These are phyloP conservation scores for Casaregolazyma suthepensis DNA, from an alignment of 1,139 yeast species.

Conservation along the genomic window DNA sequence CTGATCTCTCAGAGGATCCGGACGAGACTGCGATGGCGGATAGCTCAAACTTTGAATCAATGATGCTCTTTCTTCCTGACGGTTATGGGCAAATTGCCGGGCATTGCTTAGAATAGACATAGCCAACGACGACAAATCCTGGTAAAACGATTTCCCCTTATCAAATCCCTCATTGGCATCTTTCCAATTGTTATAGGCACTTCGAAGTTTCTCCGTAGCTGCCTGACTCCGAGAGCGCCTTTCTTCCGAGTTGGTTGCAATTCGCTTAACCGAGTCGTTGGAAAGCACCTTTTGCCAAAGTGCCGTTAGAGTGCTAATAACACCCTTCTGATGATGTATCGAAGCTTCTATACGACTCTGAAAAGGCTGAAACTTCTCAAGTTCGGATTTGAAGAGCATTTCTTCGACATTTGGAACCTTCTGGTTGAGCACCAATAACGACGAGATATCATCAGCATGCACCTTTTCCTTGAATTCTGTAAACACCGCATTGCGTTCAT, in stretches of 20 bases:
- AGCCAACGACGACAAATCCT: conserved; percentile 45
- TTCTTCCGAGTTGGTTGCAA: conserved; percentile 35
- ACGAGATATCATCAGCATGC: conserved; percentile 82
- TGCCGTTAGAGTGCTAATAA: conserved; percentile 51
- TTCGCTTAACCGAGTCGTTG: conserved; percentile 36
- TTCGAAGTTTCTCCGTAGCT: conserved; percentile 44
- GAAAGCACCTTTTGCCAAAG: conserved; percentile 54
- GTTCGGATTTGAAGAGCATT: conserved; percentile 62
- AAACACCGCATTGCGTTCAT: conserved; percentile 57
- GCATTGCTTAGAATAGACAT: conserved; percentile 36
- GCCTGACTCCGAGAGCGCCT: conserved; percentile 36
- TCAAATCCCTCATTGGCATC: conserved; percentile 52
- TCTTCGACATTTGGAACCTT: conserved; percentile 51
- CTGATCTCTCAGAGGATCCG: conserved; percentile 24
- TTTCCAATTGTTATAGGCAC: conserved; percentile 48
- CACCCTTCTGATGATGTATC: conserved; percentile 53
- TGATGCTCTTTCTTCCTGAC: conserved; percentile 32
- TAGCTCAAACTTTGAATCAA: conserved; percentile 17
- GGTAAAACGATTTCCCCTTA: conserved; percentile 61
- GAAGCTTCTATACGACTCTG: conserved; percentile 64
- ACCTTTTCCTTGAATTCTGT: conserved; percentile 63
- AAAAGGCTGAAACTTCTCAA: conserved; percentile 70
- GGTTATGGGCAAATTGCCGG: conserved; percentile 32
- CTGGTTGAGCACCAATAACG: conserved; percentile 63
- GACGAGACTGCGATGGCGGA: conserved; percentile 14